A percentile compares a stretch with the other conserved stretches of the same genome.
These are phyloP conservation scores for Entoloma clypeatum DNA, from an alignment of 1,284 basidiomycete species.

Conservation along the genomic window DNA sequence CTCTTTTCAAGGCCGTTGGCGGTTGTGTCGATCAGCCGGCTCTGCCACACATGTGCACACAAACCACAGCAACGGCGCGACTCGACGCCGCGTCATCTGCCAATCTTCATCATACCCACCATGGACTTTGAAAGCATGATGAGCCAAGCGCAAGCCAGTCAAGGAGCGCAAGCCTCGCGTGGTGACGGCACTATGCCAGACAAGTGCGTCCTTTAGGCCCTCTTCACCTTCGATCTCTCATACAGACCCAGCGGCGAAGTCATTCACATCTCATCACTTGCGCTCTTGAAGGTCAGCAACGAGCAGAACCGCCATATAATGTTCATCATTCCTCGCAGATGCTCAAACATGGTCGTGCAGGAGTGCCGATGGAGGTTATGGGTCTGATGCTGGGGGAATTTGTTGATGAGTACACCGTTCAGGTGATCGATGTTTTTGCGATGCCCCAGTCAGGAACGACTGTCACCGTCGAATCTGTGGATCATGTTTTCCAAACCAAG, in stretches of 20 bases:
- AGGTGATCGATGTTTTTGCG: conserved; percentile 98
- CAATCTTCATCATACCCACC: conserved; percentile 40
- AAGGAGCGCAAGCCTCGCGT: conserved; percentile 35
- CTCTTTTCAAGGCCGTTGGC: neutral
- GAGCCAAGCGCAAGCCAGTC: conserved; percentile 43
- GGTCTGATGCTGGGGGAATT: conserved; percentile 99
- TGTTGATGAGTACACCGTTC: conserved; percentile 97
- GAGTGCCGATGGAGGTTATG: conserved; percentile 99
- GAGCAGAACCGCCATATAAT: neutral
- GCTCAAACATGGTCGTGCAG: conserved; percentile 98
- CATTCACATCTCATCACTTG: conserved; percentile 93
- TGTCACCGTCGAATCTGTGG: conserved; percentile 98
- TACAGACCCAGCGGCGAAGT: conserved; percentile 75
- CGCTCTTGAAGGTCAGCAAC: conserved; percentile 77
- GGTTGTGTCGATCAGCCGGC: conserved; percentile 27
- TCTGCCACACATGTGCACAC: conserved; percentile 33
- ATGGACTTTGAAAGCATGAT: conserved; percentile 57
- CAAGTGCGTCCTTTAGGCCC: conserved; percentile 45
- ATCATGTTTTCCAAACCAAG: conserved; percentile 98
- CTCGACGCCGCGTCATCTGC: conserved; percentile 47
- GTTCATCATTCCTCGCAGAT: conserved; percentile 56
- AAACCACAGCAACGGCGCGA: conserved; percentile 15
- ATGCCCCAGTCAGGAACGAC: conserved; percentile 99
- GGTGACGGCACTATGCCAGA: conserved; percentile 61
- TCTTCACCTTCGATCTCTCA: conserved; percentile 9